A percentile compares a stretch with the other conserved stretches of the same genome.
Evolutionary conservation across 2,329 filamentous ascomycete species (phyloP).

Genomic region (Xylariaceae sp.): DNA sequence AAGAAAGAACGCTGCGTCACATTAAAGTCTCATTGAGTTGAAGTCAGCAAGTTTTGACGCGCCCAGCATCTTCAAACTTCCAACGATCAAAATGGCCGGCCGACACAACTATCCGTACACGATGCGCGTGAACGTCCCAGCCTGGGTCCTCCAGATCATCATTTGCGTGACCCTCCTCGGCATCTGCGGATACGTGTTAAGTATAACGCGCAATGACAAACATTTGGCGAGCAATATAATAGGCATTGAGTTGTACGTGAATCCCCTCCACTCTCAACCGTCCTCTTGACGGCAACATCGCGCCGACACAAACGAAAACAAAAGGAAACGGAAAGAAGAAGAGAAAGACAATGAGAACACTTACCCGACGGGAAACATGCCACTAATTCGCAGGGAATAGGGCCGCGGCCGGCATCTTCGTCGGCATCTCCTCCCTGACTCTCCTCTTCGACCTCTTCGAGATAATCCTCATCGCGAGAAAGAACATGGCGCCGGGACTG

Average conservation of each 20-base stretch:
- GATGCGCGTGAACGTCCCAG: constrained; percentile 26
- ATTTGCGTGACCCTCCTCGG: constrained; percentile 24
- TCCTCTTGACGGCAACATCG: too few relatives aligned
- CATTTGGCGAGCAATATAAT: too few relatives aligned
- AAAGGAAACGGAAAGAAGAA: too few relatives aligned
- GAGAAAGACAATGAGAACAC: background rate
- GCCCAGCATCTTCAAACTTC: background rate
- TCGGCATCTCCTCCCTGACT: constrained; percentile 22
- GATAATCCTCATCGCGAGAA: constrained; percentile 25
- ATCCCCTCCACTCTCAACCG: too few relatives aligned
- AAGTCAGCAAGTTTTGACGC: too few relatives aligned
- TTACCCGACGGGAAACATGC: background rate
- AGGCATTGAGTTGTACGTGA: too few relatives aligned
- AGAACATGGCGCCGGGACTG: constrained; percentile 24
- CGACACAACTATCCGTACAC: constrained; percentile 26
- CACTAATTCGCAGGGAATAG: constrained; percentile 6
- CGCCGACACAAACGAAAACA: too few relatives aligned
- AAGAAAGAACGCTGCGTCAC: too few relatives aligned
- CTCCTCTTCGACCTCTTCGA: constrained; percentile 26
- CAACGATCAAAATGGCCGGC: background rate
- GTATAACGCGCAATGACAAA: too few relatives aligned
- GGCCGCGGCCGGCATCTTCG: constrained; percentile 20
- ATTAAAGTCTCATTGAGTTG: too few relatives aligned
- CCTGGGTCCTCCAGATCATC: constrained; percentile 28
- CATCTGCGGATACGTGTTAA: constrained; percentile 11